These are phyloP conservation scores for Globisporangium polare DNA, from an alignment of 352 stramenopile species.

Conservation along the genomic window DNA sequence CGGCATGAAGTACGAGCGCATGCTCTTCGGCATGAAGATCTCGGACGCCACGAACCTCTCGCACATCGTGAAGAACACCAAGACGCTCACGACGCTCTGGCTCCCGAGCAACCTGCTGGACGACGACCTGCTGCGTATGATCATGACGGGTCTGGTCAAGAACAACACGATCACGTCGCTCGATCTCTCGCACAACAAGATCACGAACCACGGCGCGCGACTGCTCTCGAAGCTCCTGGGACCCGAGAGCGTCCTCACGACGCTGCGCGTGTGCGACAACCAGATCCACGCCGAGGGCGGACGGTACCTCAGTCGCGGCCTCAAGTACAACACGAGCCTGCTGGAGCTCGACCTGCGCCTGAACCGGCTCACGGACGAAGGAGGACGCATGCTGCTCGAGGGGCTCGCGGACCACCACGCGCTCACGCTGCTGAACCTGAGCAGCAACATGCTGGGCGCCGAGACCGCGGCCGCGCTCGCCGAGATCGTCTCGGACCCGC, in stretches of 20 bases:
- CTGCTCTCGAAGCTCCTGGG: conserved; percentile 90
- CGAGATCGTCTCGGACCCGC: conserved; percentile 66
- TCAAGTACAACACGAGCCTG: conserved; percentile 88
- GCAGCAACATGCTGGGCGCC: conserved; percentile 74
- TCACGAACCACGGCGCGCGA: conserved; percentile 90
- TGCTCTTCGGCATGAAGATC: conserved; percentile 95
- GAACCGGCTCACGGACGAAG: conserved; percentile 91
- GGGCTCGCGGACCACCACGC: conserved; percentile 64
- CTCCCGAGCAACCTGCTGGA: conserved; percentile 90
- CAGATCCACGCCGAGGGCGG: conserved; percentile 91
- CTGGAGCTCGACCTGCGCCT: conserved; percentile 88
- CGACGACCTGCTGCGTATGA: conserved; percentile 91
- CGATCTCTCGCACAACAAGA: conserved; percentile 94
- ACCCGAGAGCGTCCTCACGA: conserved; percentile 86
- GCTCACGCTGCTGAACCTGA: conserved; percentile 80
- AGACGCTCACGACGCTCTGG: conserved; percentile 86
- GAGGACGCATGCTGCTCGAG: conserved; percentile 85
- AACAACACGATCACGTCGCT: conserved; percentile 92
- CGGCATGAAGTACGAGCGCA: conserved; percentile 94
- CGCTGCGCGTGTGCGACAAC: conserved; percentile 90
- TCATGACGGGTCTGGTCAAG: conserved; percentile 92
- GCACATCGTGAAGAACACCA: conserved; percentile 80
- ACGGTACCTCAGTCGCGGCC: conserved; percentile 86
- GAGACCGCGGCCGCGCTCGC: conserved; percentile 68
- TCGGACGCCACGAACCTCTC: conserved; percentile 89